These are phyloP conservation scores for Rhodotorula kratochvilovae DNA, from an alignment of 768 basidiomycete species.

Conservation along the genomic window DNA sequence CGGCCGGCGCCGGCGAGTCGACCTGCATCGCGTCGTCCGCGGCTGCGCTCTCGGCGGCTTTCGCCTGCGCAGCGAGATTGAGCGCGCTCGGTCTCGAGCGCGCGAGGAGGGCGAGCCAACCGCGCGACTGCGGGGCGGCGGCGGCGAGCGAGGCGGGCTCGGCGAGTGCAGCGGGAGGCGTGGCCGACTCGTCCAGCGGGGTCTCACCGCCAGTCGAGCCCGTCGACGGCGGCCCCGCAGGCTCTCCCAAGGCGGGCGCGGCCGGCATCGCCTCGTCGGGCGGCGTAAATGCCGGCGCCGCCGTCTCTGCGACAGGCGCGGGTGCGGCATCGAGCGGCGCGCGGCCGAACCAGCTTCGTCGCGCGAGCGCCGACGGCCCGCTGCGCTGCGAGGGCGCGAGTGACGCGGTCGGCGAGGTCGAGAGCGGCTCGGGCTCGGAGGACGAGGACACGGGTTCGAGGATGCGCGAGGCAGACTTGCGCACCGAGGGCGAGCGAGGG, in stretches of 20 bases:
- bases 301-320: too few species aligned
- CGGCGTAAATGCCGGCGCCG: too few species aligned
- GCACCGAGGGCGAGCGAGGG: background rate
- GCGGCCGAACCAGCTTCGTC: constrained; percentile 1
- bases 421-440: background rate
- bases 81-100: constrained; percentile 1
- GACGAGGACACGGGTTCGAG: background rate
- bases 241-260: background rate
- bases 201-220: background rate
- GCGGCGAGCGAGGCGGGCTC: background rate
- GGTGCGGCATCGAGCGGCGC: background rate
- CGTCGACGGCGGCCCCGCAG: too few species aligned
- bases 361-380: background rate
- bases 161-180: too few species aligned
- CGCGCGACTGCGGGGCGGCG: background rate
- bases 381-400: background rate
- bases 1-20: background rate
- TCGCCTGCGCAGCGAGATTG: background rate
- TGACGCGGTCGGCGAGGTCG: background rate
- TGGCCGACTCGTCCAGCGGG: too few species aligned
- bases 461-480: background rate
- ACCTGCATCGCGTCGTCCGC: background rate
- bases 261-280: background rate
- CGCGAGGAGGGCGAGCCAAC: constrained; percentile 8
- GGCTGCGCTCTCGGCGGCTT: too few species aligned